These are phyloP conservation scores for Stachybotrys chlorohalonatus DNA, from an alignment of 2,329 filamentous ascomycete species.

Conservation along the genomic window DNA sequence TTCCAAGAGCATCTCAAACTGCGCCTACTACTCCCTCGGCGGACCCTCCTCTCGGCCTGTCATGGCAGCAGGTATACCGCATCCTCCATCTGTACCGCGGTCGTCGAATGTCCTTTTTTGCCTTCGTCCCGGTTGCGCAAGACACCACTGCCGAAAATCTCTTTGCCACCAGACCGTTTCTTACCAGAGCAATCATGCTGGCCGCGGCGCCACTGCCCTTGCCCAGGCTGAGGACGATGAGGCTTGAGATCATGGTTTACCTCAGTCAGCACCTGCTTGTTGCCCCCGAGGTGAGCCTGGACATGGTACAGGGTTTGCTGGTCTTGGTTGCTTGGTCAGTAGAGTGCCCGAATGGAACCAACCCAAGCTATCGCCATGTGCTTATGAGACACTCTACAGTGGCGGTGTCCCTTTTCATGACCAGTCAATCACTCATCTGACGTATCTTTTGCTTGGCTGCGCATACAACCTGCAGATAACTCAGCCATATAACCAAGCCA, in stretches of 20 bases:
- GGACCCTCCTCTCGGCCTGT: slow-evolving; percentile 23
- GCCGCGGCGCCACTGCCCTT: slow-evolving; percentile 19
- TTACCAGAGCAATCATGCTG: slow-evolving; percentile 30
- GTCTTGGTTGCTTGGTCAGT: slow-evolving; percentile 35
- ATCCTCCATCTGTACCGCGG: slow-evolving; percentile 23
- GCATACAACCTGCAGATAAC: slow-evolving; percentile 26
- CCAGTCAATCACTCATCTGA: slow-evolving; percentile 21
- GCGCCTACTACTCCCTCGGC: too few species aligned
- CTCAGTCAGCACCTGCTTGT: slow-evolving; percentile 32
- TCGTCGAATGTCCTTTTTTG: slow-evolving; percentile 25
- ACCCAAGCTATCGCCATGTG: too few species aligned
- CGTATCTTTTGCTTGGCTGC: slow-evolving; percentile 29
- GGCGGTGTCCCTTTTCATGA: too few species aligned
- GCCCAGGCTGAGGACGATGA: slow-evolving; percentile 26
- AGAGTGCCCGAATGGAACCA: not conserved
- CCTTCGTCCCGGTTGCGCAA: slow-evolving; percentile 25
- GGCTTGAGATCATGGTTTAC: slow-evolving; percentile 29
- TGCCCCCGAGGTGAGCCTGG: slow-evolving; percentile 28
- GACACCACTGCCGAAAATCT: slow-evolving; percentile 19
- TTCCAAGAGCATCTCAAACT: too few species aligned
- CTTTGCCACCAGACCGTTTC: slow-evolving; percentile 23
- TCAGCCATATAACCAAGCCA: too few species aligned
- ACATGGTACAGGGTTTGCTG: slow-evolving; percentile 36
- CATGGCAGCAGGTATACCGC: slow-evolving; percentile 27
- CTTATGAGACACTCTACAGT: too few species aligned